These are phyloP conservation scores for Colletotrichum sp. DNA, from an alignment of 2,329 filamentous ascomycete genomes.

Conservation along the genomic window DNA sequence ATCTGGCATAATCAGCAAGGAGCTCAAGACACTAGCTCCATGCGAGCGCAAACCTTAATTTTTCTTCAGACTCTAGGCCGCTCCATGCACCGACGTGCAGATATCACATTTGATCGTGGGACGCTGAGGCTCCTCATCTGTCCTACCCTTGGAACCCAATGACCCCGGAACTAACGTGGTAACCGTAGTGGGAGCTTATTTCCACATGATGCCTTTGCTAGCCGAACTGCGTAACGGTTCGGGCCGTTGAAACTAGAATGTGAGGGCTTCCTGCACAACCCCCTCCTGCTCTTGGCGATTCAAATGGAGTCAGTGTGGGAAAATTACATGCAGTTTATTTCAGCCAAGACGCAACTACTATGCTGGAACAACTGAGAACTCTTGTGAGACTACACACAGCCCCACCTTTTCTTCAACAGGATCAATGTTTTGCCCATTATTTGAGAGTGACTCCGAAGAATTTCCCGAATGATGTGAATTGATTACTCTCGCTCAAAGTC, in stretches of 20 bases:
- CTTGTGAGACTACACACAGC: background rate
- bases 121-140: background rate
- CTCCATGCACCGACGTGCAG: background rate
- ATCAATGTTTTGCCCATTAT: background rate
- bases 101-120: background rate
- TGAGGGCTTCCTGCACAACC: background rate
- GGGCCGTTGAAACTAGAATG: background rate
- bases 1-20: background rate
- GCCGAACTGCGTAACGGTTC: background rate
- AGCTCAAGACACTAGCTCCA: background rate
- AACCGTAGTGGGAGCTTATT: background rate
- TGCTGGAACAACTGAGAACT: background rate
- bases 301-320: background rate
- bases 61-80: background rate
- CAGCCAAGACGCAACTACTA: background rate
- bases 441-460: background rate
- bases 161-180: background rate
- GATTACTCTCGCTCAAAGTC: background rate
- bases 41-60: background rate
- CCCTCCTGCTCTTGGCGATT: background rate
- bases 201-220: background rate
- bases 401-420: background rate
- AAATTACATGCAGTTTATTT: background rate
- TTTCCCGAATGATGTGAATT: background rate
- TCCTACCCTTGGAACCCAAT: background rate